Conservation (phyloP, 352 stramenopile genomes). For the Globisporangium paddicum region DNA sequence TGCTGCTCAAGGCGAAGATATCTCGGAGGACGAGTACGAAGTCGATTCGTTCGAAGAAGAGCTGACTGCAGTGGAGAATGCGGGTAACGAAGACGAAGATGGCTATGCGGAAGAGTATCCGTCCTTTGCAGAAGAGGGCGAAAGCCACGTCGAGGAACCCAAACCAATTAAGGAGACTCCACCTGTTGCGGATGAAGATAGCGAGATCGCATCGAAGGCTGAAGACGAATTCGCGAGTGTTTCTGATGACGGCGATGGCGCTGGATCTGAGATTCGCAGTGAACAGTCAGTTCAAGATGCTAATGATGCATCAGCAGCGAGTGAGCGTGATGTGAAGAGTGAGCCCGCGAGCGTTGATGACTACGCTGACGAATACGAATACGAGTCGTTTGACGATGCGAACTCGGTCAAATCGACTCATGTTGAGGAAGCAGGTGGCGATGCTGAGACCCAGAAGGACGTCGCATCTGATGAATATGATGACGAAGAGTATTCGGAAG, state of each 20-base stretch:
- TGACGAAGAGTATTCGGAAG: conserved; percentile 27
- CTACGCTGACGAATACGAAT: conserved; percentile 32
- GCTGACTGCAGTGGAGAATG: conserved; percentile 1
- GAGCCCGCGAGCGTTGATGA: conserved; percentile 13
- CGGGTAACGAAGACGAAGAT: background rate
- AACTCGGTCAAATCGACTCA: conserved; percentile 13
- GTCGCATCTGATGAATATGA: background rate
- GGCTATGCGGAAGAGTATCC: background rate
- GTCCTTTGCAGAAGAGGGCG: background rate
- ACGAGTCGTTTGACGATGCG: conserved; percentile 43
- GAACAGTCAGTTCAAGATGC: background rate
- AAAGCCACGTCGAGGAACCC: background rate
- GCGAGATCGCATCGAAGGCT: conserved; percentile 5
- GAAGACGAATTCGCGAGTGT: background rate
- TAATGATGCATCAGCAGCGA: background rate
- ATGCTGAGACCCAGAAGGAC: background rate
- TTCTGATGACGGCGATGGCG: background rate
- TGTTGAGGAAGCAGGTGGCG: background rate
- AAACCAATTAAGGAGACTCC: background rate
- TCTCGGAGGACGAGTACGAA: conserved; percentile 21
- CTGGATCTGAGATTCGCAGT: background rate
- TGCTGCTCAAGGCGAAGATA: background rate
- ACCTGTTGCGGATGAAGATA: background rate
- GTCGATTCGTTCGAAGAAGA: conserved; percentile 35
- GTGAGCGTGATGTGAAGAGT: background rate